Evolutionary conservation across 257 asterid genomes (phyloP).

Genomic region (Jacaranda copaia): DNA sequence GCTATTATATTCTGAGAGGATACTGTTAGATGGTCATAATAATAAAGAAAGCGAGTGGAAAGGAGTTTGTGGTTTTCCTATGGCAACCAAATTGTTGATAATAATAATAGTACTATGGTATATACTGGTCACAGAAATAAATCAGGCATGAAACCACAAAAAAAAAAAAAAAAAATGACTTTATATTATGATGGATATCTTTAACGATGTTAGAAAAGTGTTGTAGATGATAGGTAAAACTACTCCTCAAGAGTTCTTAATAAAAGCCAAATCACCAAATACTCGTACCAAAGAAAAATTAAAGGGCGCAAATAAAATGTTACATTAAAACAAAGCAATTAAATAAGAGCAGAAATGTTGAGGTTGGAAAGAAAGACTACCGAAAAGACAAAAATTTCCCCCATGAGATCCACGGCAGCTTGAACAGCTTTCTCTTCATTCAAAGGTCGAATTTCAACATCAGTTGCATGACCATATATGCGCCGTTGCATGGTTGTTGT

Average conservation of each 20-base stretch:
- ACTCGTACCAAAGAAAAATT: constrained; percentile 5
- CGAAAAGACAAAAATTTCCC: constrained; percentile 84
- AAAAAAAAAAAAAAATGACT: background rate
- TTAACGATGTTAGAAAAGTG: background rate
- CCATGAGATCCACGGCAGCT: constrained; percentile 91
- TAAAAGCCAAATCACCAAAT: constrained; percentile 12
- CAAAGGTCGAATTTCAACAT: constrained; percentile 92
- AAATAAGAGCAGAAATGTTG: constrained; percentile 22
- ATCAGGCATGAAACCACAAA: background rate
- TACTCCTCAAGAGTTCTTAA: background rate
- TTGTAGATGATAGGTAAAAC: background rate
- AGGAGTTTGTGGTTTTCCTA: background rate
- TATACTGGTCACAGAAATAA: background rate
- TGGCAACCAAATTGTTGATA: background rate
- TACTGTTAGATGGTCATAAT: background rate
- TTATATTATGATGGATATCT: background rate
- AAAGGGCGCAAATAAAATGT: background rate
- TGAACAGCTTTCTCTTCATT: constrained; percentile 98
- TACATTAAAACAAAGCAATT: background rate
- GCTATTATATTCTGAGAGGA: background rate
- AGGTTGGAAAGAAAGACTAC: constrained; percentile 51
- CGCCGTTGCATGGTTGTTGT: constrained; percentile 96
- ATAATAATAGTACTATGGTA: background rate
- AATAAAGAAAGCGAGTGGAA: constrained; percentile 3
- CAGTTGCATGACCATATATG: constrained; percentile 91